Conservation (phyloP, 352 stramenopile species). For the Globisporangium ultimum region DNA sequence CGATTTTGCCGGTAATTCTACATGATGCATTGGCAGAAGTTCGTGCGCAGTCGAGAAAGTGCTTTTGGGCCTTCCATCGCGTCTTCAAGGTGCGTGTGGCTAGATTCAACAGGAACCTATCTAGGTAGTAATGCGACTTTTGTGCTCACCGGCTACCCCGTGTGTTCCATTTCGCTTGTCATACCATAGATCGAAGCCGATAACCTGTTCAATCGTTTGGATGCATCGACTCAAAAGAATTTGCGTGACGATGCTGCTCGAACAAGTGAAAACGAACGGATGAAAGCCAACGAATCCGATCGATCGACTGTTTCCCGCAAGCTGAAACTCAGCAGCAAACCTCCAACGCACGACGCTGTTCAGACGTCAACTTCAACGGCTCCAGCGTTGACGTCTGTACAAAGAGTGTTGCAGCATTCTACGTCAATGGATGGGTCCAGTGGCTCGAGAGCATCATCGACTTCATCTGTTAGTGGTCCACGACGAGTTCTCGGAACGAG, state of each 20-base stretch:
- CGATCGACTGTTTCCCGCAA: background rate
- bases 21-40: conserved; percentile 72
- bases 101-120: background rate
- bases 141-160: background rate
- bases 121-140: background rate
- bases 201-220: conserved; percentile 47
- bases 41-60: conserved; percentile 72
- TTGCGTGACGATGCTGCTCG: conserved; percentile 41
- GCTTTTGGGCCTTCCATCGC: conserved; percentile 72
- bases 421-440: conserved; percentile 3
- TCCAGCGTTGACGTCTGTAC: conserved; percentile 5
- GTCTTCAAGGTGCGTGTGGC: conserved; percentile 46
- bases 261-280: conserved; percentile 2
- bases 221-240: conserved; percentile 67
- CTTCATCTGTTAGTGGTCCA: conserved; percentile 13
- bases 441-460: background rate
- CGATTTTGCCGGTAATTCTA: conserved; percentile 55
- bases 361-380: background rate
- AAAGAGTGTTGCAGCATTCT: conserved; percentile 19
- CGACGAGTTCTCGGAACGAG: conserved; percentile 22
- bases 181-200: conserved; percentile 41
- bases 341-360: background rate
- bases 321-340: conserved; percentile 10
- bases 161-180: background rate
- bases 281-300: conserved; percentile 2